Conservation (phyloP, 768 basidiomycete species). For the Suillus ampliporus region DNA sequence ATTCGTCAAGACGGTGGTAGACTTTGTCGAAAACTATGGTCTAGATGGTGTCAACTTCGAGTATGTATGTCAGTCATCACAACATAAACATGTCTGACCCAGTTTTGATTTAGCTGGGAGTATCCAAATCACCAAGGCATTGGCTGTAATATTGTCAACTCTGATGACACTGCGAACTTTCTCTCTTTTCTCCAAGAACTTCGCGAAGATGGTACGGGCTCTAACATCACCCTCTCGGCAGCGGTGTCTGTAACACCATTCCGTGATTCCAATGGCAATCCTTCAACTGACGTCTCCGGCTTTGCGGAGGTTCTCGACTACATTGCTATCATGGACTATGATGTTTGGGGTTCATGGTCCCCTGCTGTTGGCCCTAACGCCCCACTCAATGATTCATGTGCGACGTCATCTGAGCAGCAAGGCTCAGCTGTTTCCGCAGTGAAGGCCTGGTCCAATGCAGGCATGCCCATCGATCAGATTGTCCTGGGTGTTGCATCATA, state of each 20-base stretch:
- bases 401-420: slow-evolving; percentile 54
- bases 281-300: slow-evolving; percentile 63
- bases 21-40: slow-evolving; percentile 51
- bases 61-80: slow-evolving; percentile 40
- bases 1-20: slow-evolving; percentile 59
- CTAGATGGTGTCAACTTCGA: slow-evolving; percentile 73
- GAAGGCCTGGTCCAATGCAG: slow-evolving; percentile 73
- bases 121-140: slow-evolving; percentile 75
- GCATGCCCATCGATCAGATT: slow-evolving; percentile 73
- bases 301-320: slow-evolving; percentile 78
- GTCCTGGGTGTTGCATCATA: slow-evolving; percentile 87
- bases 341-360: slow-evolving; percentile 60
- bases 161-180: slow-evolving; percentile 78
- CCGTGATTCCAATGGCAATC: slow-evolving; percentile 56
- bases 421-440: slow-evolving; percentile 84
- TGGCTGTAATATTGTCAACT: slow-evolving; percentile 67
- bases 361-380: slow-evolving; percentile 78
- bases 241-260: slow-evolving; percentile 75
- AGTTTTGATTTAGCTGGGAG: slow-evolving; percentile 67
- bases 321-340: slow-evolving; percentile 78
- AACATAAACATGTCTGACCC: neutral
- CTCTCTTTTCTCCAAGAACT: slow-evolving; percentile 77
- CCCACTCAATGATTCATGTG: slow-evolving; percentile 81
- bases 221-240: slow-evolving; percentile 71
- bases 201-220: slow-evolving; percentile 48